Evolutionary conservation across 129 eudicot genomes (phyloP).

Genomic region (Cynara cardunculus): DNA sequence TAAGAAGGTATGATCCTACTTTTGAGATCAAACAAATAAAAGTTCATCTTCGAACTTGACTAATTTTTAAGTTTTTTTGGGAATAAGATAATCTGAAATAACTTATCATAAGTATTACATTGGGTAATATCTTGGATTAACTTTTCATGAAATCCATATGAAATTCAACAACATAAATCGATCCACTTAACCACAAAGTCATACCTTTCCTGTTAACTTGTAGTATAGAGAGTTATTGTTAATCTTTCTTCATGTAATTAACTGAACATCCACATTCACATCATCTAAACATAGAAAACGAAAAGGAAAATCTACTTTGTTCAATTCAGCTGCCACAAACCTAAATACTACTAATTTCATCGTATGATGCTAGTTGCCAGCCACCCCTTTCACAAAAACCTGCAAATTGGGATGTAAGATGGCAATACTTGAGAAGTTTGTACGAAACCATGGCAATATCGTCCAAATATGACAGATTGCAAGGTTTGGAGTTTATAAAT

Average conservation of each 20-base stretch:
- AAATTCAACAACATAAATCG: neutral
- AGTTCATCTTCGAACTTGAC: neutral
- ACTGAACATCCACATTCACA: neutral
- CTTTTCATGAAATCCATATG: neutral
- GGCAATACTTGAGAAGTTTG: neutral
- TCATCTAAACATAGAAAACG: neutral
- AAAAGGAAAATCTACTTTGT: no score
- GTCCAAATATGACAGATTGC: neutral
- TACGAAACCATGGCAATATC: neutral
- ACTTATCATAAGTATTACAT: neutral
- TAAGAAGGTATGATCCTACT: neutral
- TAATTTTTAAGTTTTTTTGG: neutral
- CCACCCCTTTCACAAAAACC: neutral
- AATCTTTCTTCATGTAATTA: neutral
- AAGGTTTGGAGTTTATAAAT: neutral
- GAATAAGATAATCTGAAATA: neutral
- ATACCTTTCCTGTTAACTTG: neutral
- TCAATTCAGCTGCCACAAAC: neutral
- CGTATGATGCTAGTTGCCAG: neutral
- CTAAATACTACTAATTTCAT: neutral
- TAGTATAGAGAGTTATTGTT: neutral
- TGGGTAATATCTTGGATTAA: neutral
- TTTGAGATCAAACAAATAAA: neutral
- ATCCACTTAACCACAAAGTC: neutral
- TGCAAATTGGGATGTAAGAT: neutral